A percentile compares a stretch with the other conserved stretches of the same genome.
phyloP scores from a whole-genome alignment of 108 stramenopile genomes.

The Phaeodactylum tricornutum region DNA sequence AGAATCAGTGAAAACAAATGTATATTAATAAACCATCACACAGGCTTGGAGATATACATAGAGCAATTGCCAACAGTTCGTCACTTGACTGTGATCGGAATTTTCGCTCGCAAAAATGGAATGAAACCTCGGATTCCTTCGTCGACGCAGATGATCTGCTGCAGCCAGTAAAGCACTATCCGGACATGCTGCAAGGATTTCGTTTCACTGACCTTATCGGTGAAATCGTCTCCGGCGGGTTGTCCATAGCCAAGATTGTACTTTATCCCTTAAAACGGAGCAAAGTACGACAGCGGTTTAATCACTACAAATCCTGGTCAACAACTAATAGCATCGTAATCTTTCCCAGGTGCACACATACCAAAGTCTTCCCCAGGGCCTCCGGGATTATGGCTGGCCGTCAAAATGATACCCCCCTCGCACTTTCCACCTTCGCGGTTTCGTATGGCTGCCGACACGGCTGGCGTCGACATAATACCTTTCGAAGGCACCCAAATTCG shows the following conservation, averaged over 20 bases:
- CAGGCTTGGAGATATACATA: neutral
- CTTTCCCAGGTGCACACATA: too few species aligned
- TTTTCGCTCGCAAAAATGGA: too few species aligned
- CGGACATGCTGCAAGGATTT: too few species aligned
- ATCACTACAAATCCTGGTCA: too few species aligned
- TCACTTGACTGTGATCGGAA: too few species aligned
- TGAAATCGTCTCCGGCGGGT: slow-evolving; percentile 93
- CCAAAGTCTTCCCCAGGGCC: slow-evolving; percentile 98
- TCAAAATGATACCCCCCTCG: slow-evolving; percentile 88
- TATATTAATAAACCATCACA: neutral
- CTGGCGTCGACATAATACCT: slow-evolving; percentile 95
- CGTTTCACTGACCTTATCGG: slow-evolving; percentile 80
- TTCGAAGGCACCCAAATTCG: slow-evolving; percentile 85
- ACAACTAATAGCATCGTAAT: too few species aligned
- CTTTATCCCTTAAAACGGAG: too few species aligned
- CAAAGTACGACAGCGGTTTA: too few species aligned
- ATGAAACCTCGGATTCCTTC: too few species aligned
- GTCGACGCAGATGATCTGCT: neutral
- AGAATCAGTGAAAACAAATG: neutral
- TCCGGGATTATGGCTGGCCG: slow-evolving; percentile 98
- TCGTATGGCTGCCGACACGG: slow-evolving; percentile 85
- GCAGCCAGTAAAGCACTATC: slow-evolving; percentile 2
- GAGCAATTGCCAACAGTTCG: too few species aligned
- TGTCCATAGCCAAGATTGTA: slow-evolving; percentile 95
- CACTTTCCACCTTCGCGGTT: slow-evolving; percentile 56